Percentiles rank a stretch among this genome's conserved stretches.
Evolutionary conservation across 139 green algal species (phyloP).

Genomic region (Chlorella sp.): DNA sequence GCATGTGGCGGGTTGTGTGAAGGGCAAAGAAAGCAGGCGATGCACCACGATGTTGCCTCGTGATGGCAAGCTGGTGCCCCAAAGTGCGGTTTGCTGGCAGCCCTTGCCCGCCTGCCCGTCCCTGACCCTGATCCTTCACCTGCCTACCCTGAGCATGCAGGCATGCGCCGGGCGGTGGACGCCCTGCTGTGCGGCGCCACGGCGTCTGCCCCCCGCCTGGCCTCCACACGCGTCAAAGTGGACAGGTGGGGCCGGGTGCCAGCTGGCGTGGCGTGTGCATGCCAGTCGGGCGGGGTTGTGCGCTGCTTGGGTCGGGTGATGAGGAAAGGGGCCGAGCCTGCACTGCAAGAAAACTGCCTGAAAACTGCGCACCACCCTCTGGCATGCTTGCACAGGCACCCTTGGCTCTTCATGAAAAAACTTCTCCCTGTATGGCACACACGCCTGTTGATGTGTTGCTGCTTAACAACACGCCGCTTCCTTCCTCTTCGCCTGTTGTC

Average conservation of each 20-base stretch:
- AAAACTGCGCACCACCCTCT: no score
- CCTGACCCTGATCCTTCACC: neutral
- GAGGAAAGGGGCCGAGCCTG: no score
- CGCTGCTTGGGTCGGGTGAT: no score
- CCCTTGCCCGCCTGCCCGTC: neutral
- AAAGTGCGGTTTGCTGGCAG: neutral
- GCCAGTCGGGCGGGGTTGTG: no score
- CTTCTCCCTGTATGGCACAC: no score
- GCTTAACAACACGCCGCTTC: neutral
- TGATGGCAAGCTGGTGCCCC: neutral
- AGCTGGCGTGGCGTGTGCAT: no score
- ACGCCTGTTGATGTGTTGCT: neutral
- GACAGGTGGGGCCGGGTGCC: neutral
- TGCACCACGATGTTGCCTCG: neutral
- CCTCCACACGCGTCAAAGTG: neutral
- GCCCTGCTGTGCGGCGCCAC: slow-evolving; percentile 36
- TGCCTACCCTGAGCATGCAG: no score
- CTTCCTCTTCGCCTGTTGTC: neutral
- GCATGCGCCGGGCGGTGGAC: slow-evolving; percentile 8
- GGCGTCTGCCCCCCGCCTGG: slow-evolving; percentile 23
- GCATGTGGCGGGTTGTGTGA: neutral
- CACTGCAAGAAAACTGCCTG: no score
- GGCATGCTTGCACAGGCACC: no score
- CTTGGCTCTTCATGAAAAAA: no score
- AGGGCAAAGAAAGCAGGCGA: neutral